Evolutionary conservation across 169 alveolate genomes (phyloP).

Genomic region (Cryptosporidium viatorum): DNA sequence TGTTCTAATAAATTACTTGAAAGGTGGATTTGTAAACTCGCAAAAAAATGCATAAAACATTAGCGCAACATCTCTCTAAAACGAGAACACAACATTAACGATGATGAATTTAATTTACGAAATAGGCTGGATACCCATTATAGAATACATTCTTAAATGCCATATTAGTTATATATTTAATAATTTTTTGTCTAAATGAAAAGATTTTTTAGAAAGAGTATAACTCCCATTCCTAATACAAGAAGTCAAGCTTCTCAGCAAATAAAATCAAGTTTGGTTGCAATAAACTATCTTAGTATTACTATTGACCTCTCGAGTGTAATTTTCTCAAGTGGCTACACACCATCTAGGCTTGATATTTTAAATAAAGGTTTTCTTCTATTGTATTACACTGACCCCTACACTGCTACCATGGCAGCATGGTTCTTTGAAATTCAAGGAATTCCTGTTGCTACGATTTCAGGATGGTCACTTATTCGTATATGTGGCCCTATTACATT

Average conservation of each 20-base stretch:
- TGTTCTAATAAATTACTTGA: conserved; percentile 36
- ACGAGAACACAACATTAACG: conserved; percentile 2
- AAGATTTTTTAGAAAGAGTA: background rate
- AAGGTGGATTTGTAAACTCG: conserved; percentile 45
- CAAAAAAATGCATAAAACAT: conserved; percentile 57
- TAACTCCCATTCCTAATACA: background rate
- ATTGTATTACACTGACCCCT: conserved; percentile 33
- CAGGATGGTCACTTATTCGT: conserved; percentile 70
- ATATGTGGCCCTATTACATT: conserved; percentile 38
- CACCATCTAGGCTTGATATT: conserved; percentile 35
- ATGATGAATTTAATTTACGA: background rate
- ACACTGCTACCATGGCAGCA: conserved; percentile 73
- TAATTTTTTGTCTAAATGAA: conserved; percentile 18
- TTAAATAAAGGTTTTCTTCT: conserved; percentile 47
- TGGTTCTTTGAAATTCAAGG: conserved; percentile 68
- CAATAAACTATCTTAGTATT: conserved; percentile 33
- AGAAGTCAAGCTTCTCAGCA: conserved; percentile 13
- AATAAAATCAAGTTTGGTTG: conserved; percentile 43
- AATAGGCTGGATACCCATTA: background rate
- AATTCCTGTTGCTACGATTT: conserved; percentile 54
- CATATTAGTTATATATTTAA: background rate
- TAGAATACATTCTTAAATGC: background rate
- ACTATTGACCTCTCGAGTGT: conserved; percentile 22
- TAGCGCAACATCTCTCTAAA: conserved; percentile 27
- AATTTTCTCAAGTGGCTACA: conserved; percentile 68